Conservation (phyloP, 441 rosid species). For the Arabidopsis lyrata region DNA sequence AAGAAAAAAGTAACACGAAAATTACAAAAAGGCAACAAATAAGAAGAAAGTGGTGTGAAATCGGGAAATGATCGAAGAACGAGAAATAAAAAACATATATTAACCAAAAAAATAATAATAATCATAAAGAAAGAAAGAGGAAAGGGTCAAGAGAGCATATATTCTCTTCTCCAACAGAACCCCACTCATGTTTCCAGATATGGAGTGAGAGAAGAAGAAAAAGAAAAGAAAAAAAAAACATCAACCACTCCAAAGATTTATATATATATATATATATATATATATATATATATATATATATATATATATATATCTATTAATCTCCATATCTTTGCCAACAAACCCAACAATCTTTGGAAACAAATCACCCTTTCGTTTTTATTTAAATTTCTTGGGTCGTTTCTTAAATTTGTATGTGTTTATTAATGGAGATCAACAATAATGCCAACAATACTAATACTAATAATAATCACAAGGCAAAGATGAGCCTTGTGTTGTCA, state of each 20-base stretch:
- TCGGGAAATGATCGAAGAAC: conserved; percentile 37
- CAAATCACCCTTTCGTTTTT: conserved; percentile 20
- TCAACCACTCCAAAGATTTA: conserved; percentile 50
- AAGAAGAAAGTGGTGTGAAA: conserved; percentile 41
- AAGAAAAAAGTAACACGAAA: conserved; percentile 44
- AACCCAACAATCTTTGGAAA: conserved; percentile 46
- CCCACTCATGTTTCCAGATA: conserved; percentile 93
- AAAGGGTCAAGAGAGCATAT: conserved; percentile 87
- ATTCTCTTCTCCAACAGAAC: conserved; percentile 76
- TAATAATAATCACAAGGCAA: conserved; percentile 34
- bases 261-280: conserved; percentile 26
- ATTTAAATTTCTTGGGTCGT: conserved; percentile 19
- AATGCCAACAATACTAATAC: not conserved
- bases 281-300: conserved; percentile 30
- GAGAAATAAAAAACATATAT: conserved; percentile 17
- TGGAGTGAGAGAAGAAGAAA: conserved; percentile 70
- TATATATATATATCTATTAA: conserved; percentile 23
- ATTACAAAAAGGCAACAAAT: conserved; percentile 26
- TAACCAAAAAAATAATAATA: not conserved
- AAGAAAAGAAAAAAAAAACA: conserved; percentile 18
- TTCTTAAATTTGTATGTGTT: conserved; percentile 36
- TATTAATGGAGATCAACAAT: conserved; percentile 41
- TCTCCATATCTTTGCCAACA: conserved; percentile 43
- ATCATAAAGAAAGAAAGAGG: conserved; percentile 39
- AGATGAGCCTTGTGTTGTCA: conserved; percentile 79